Base-by-base conservation (phyloP, 306 rosid genomes). In the Delonix regia region DNA sequence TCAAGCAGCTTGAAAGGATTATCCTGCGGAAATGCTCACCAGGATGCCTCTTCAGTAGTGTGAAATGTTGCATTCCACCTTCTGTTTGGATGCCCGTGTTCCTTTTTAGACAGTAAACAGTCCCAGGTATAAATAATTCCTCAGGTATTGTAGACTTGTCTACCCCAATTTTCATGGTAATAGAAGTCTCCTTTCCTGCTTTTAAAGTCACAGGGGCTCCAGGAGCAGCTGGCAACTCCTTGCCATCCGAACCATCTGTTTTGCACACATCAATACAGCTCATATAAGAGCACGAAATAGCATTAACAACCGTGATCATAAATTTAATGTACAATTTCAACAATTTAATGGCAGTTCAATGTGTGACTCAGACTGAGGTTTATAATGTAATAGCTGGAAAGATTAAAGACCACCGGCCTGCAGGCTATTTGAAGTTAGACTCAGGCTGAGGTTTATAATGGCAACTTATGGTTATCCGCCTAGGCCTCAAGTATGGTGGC, bases 81-180 rank as follows among this genome's bases (percentile, higher is more conserved):
- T 78, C 81, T 18, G 56, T 64, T 49, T 74, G 78, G 41, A 87
- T 59, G 64, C 79, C 88, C 81, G 6, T 38, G 73, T 93, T 88
- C 83, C 97, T 91, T 88, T 85, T 90, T 55, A 95, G 85, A 87
- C 78, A 89, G 88, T 91, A 93, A 59, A 93, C 89, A 28, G 89
- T 76, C 61, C 99, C 98, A 9, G 97, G 98, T 63, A 93, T 86
- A 55, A 91, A 91, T 69, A 95, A 88, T 86, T 95, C 99, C 79
- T 88, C 93, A 2, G 87, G 59, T 66, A 78, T 85, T 28, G 73
- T 49, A 70, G 76, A 71, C 74, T 73, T 34, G 77, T 86, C 69
- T 64, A 65, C 94, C 75, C 72, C 77, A 22, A 44, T 78, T 81
- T 84, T 63, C 74, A 74, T 24, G 44, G 79, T 76, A 74, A 51